Evolutionary conservation across 1,139 yeast genomes (phyloP), one percentile per base, ranked within the genome.

Genomic region (Taphrina sp.): DNA sequence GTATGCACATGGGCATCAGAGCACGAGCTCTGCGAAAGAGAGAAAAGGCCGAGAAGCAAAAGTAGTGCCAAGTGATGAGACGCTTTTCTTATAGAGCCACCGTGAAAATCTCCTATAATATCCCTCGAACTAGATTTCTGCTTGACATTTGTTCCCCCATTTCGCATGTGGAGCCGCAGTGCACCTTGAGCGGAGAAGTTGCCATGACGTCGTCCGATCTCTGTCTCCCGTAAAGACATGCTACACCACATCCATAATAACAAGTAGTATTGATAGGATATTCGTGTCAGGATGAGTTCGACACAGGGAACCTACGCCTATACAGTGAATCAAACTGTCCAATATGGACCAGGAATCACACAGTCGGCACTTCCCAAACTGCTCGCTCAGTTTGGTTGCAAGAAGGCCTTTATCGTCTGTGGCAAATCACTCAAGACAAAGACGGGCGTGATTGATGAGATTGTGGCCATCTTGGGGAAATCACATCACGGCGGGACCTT

Each of bases 1-100:
- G 71, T 57, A 85, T 88, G 89, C 97, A 92, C 74, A 75, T 78
- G 69, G 77, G 80, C 62, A 88, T 90, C 66, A 81, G 97, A 65
- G 70, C 67, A 36, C 80, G 96, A 63, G 97, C 97, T 1, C 75
- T 92, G 69, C 82, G 77, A 67, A 90, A 85, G 73, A 86, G 85
- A 28, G 87, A 81, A 51, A 49, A 60, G 37, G 61, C 61, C 34
- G 53, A n/a, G n/a, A n/a, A n/a, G n/a, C n/a, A n/a, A n/a, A n/a
- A n/a, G n/a, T n/a, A n/a, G n/a, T n/a, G n/a, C n/a, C n/a, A n/a
- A n/a, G n/a, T n/a, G n/a, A n/a, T n/a, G n/a, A n/a, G n/a, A n/a
- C n/a, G n/a, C n/a, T n/a, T n/a, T n/a, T n/a, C n/a, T n/a, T n/a
- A n/a, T n/a, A n/a, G n/a, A n/a, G n/a, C n/a, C n/a, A n/a, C n/a